phyloP scores from a whole-genome alignment of 2,329 filamentous ascomycete genomes.

The Curvularia sp. region DNA sequence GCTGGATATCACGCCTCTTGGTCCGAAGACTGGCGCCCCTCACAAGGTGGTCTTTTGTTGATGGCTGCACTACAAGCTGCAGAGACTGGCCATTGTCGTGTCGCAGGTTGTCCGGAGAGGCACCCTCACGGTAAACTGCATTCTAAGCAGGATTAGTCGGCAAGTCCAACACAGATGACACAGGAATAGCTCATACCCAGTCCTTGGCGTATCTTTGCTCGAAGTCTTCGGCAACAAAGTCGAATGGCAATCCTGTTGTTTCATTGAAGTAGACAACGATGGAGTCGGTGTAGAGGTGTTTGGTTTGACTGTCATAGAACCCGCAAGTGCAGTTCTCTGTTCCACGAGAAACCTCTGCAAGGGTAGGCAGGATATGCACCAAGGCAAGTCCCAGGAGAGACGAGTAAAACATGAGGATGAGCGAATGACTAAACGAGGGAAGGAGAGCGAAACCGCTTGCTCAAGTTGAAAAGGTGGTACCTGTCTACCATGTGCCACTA shows the following conservation, averaged over 20 bases:
- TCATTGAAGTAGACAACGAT: slow-evolving; percentile 62
- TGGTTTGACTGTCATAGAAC: slow-evolving; percentile 52
- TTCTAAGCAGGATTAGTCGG: slow-evolving; percentile 32
- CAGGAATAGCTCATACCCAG: slow-evolving; percentile 38
- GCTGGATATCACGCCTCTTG: slow-evolving; percentile 56
- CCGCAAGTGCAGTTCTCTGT: slow-evolving; percentile 56
- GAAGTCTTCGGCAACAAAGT: slow-evolving; percentile 54
- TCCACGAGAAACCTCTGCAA: slow-evolving; percentile 28
- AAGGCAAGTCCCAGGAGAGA: slow-evolving; percentile 24
- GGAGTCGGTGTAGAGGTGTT: slow-evolving; percentile 56
- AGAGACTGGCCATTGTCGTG: slow-evolving; percentile 47
- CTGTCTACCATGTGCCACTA: slow-evolving; percentile 8
- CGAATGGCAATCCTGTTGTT: slow-evolving; percentile 46
- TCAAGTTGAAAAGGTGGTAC: slow-evolving; percentile 13
- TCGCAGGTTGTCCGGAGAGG: slow-evolving; percentile 51
- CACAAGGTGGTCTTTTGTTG: slow-evolving; percentile 52
- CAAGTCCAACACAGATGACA: not conserved
- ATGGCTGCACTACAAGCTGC: slow-evolving; percentile 47
- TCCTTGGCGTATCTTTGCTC: slow-evolving; percentile 56
- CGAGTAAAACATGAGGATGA: slow-evolving; percentile 23
- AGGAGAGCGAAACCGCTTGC: slow-evolving; percentile 7
- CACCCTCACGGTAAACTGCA: slow-evolving; percentile 54
- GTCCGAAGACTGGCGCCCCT: slow-evolving; percentile 55
- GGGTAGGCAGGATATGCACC: slow-evolving; percentile 21
- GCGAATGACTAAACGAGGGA: slow-evolving; percentile 19